Conservation (phyloP, 1,139 yeast genomes). For the Magnusiomyces sp. region DNA sequence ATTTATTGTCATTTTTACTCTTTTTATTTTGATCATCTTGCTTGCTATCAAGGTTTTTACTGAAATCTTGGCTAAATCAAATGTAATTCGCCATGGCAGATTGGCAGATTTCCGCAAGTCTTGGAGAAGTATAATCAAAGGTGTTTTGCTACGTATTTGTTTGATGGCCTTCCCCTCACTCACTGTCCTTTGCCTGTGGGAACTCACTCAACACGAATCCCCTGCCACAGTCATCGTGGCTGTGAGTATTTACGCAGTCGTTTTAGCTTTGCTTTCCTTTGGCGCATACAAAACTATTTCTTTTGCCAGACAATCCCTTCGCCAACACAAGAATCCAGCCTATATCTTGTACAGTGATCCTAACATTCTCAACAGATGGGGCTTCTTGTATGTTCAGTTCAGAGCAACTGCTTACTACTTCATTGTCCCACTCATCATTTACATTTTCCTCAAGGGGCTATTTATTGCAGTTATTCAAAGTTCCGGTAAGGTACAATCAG, state of each 20-base stretch:
- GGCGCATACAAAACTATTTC: slow-evolving; percentile 66
- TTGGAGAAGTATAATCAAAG: slow-evolving; percentile 77
- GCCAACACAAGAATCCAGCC: slow-evolving; percentile 83
- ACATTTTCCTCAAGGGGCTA: slow-evolving; percentile 64
- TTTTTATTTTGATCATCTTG: slow-evolving; percentile 57
- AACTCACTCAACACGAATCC: slow-evolving; percentile 73
- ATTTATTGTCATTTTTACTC: slow-evolving; percentile 71
- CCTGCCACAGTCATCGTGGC: slow-evolving; percentile 79
- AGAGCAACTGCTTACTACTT: slow-evolving; percentile 85
- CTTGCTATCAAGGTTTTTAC: slow-evolving; percentile 64
- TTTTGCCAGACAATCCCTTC: slow-evolving; percentile 63
- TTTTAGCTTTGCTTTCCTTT: slow-evolving; percentile 53
- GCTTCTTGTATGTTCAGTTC: slow-evolving; percentile 86
- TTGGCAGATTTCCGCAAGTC: slow-evolving; percentile 72
- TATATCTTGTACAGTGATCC: slow-evolving; percentile 82
- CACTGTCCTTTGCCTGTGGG: slow-evolving; percentile 79
- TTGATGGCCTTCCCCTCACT: slow-evolving; percentile 81
- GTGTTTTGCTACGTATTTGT: slow-evolving; percentile 75
- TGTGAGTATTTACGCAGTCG: slow-evolving; percentile 50
- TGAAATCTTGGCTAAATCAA: slow-evolving; percentile 58
- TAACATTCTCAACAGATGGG: slow-evolving; percentile 73
- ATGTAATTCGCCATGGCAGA: slow-evolving; percentile 48
- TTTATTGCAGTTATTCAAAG: slow-evolving; percentile 81
- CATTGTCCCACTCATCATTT: slow-evolving; percentile 53
- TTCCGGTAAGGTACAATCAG: slow-evolving; percentile 73